Evolutionary conservation across 805 yeast species (phyloP).

Genomic region (Ogataea trehaloabstinens): DNA sequence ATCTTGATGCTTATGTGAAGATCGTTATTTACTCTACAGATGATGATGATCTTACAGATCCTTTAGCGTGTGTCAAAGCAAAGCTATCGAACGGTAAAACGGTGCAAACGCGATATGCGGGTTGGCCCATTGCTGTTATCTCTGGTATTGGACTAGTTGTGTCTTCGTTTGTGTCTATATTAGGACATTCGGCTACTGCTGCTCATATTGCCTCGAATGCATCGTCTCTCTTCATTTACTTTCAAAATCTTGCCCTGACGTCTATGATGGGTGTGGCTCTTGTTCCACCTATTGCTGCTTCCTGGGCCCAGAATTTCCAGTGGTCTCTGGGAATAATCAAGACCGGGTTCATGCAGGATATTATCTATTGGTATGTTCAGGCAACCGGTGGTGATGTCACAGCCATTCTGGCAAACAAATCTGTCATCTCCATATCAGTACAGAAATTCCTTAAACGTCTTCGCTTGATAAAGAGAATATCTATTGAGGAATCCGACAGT

Average conservation of each 20-base stretch:
- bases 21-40: constrained; percentile 58
- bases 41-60: constrained; percentile 40
- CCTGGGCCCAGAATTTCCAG: constrained; percentile 95
- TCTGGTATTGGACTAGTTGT: constrained; percentile 85
- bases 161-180: constrained; percentile 80
- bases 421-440: constrained; percentile 77
- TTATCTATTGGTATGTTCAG: constrained; percentile 92
- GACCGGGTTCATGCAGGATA: constrained; percentile 71
- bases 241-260: constrained; percentile 88
- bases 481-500: constrained; percentile 40
- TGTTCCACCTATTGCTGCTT: constrained; percentile 95
- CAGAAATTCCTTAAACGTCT: constrained; percentile 45
- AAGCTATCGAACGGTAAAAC: constrained; percentile 84
- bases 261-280: constrained; percentile 93
- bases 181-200: constrained; percentile 90
- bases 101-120: constrained; percentile 86
- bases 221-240: constrained; percentile 86
- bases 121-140: constrained; percentile 95
- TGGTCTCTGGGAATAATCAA: constrained; percentile 94
- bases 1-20: constrained; percentile 86
- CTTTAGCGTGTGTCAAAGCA: constrained; percentile 92
- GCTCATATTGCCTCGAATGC: constrained; percentile 98
- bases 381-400: constrained; percentile 90
- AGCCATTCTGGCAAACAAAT: constrained; percentile 62
- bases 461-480: constrained; percentile 35